Evolutionary conservation across 2,329 filamentous ascomycete genomes (phyloP).

Genomic region (Epichloe bromicola): DNA sequence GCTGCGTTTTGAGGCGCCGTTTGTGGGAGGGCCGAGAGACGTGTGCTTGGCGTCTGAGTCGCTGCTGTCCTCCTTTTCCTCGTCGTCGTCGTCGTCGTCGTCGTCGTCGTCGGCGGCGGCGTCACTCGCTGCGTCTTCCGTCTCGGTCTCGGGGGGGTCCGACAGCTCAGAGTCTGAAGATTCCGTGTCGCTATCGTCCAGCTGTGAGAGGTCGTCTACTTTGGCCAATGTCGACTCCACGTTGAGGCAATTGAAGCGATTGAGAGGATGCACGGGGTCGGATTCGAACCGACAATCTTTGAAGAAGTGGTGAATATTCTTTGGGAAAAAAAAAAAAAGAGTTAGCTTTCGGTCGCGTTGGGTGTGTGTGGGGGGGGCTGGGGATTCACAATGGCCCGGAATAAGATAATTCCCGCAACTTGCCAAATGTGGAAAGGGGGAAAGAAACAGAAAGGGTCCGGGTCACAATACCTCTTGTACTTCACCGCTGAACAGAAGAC

Average conservation of each 20-base stretch:
- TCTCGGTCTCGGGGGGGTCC: neutral
- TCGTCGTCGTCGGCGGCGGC: neutral
- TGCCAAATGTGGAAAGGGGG: neutral
- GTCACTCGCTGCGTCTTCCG: neutral
- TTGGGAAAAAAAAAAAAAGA: slow-evolving; percentile 11
- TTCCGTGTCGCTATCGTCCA: neutral
- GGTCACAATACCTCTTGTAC: slow-evolving; percentile 5
- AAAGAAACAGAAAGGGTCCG: too few relatives aligned
- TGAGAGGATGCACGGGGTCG: slow-evolving; percentile 7
- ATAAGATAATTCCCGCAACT: slow-evolving; percentile 9
- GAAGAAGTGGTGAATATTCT: slow-evolving; percentile 12
- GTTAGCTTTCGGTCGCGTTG: slow-evolving; percentile 8
- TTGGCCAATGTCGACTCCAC: slow-evolving; percentile 1
- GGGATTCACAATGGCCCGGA: slow-evolving; percentile 4
- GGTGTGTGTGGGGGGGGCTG: neutral
- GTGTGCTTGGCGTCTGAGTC: neutral
- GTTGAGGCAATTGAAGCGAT: slow-evolving; percentile 4
- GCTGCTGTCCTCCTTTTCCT: neutral
- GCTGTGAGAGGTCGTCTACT: neutral
- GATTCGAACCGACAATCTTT: slow-evolving; percentile 1
- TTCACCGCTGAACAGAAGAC: slow-evolving; percentile 8
- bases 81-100: neutral
- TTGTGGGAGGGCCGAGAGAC: neutral
- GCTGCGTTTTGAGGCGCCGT: neutral
- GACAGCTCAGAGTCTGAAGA: neutral